Base-by-base conservation (phyloP, 2,329 filamentous ascomycete genomes). In the Hymenoscyphus infarciens region DNA sequence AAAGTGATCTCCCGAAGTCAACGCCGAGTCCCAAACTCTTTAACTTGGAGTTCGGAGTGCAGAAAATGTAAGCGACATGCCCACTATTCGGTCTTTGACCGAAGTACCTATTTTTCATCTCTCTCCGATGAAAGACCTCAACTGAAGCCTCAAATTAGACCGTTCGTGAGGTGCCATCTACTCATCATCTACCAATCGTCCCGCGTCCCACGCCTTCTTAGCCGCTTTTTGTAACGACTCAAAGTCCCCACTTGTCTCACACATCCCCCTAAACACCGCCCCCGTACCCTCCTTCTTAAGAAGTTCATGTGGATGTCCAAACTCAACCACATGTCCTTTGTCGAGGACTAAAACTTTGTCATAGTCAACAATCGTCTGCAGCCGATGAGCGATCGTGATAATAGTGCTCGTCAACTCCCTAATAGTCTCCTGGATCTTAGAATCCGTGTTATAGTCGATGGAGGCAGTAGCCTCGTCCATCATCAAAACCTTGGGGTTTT, bases 391-490 rank as follows among this genome's bases (percentile, higher is more conserved):
- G 72, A 99, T 98, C 0, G 95, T 98, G 74, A 98, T 91, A 64
- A 96, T 97, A 0, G 95, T 99, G 75, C 92, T 91, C 68, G 87
- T 89, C 70, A 98, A 84, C 75, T 97, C 90, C n/a, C 92, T 89
- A 65, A 99, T 93, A 0, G 95, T 98, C 71, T 91, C 92, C 77
- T 99, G 95, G 69, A 99, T 98, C 79, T 97, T 97, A 57, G 88
- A 83, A 72, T 99, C 95, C 1, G 95, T 99, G 5, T 88, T 89
- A 77, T 98, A 98, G 78, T 99, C 95, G 72, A 99, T 98, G 0
- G 91, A 96, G 0, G 95, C 95, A 0, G 95, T 99, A 0, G 95
- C 95, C 80, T 99, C 95, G 76, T 99, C 95, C 95, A 99, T 98
- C 73, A 99, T 89, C n/a, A 99, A 81, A 1, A 99, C 92, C 67